Base-by-base conservation (phyloP, 164 flowering plant genomes). In the Vitis riparia region DNA sequence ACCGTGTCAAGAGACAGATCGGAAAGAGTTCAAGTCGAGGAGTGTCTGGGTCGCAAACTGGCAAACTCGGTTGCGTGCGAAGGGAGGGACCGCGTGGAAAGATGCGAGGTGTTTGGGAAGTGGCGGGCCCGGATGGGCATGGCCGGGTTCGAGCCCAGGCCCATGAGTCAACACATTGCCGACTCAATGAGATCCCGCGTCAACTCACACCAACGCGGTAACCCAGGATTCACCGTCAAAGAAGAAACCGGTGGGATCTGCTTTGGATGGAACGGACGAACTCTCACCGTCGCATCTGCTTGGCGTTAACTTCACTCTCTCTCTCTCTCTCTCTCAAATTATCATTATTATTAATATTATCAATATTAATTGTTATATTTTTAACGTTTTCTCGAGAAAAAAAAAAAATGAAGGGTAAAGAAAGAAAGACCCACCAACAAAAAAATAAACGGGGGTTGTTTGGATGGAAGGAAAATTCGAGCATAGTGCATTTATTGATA, bases 71-170 rank as follows among this genome's bases (percentile, higher is more conserved):
- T 94, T 13, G 92, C 94, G 65, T 84, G 95, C 50, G 98, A 94
- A 55, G 98, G 97, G 27, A 71, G 80, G 70, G 91, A 94, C 8
- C 91, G 97, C 0, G 84, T 92, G 19, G 98, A 92, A 50, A 78
- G 97, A 72, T 90, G 92, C 82, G 97, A 94, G 74, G 88, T 92
- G 63, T 87, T 85, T 51, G 98, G 98, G 16, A 94, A 94, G 85
- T 94, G 98, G 98, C 80, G 97, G 75, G 93, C 97, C 70, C 75
- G 98, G 67, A 83, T 94, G 91, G 74, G 90, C 7, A 94, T 94
- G 98, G 98, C 98, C 51, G 98, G 98, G 80, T 91, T 94, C 78
- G 69, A 72, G 76, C 44, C 79, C 53, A 75, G 63, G 48, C 85
- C 82, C 10, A 37, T 88, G 79, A 71, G 90, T 67, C 87, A 74